phyloP scores from a whole-genome alignment of 139 green algal species.

The Chlamydomonas applanata region DNA sequence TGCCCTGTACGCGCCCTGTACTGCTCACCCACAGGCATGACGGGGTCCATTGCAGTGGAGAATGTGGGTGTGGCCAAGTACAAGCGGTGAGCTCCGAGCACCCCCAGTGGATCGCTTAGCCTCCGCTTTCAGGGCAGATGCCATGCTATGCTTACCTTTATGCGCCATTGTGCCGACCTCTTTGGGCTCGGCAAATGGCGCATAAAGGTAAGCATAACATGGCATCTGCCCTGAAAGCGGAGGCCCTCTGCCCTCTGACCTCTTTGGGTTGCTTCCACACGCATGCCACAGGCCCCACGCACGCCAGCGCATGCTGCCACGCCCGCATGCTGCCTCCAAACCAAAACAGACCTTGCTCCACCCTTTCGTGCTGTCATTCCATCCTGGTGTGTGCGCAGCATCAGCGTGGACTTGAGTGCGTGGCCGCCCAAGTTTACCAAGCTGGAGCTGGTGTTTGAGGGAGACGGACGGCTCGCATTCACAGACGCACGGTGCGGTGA shows the following conservation, averaged over 20 bases:
- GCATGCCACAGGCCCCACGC: too few species aligned
- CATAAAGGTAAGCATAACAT: not conserved
- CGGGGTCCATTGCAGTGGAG: constrained; percentile 58
- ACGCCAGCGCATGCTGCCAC: too few species aligned
- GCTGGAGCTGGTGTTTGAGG: constrained; percentile 65
- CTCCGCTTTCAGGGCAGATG: not conserved
- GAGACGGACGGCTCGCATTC: constrained; percentile 64
- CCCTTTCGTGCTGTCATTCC: not conserved
- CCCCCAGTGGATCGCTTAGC: too few species aligned
- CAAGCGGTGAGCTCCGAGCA: constrained; percentile 30
- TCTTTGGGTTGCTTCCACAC: too few species aligned
- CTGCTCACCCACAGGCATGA: constrained; percentile 68
- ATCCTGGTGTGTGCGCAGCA: not conserved
- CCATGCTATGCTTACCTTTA: not conserved
- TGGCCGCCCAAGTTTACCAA: constrained; percentile 68
- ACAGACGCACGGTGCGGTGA: constrained; percentile 54
- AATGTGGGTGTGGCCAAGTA: constrained; percentile 54
- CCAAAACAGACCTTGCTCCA: not conserved
- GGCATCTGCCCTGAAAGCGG: not conserved
- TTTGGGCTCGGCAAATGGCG: too few species aligned
- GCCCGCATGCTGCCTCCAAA: not conserved
- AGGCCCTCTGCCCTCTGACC: too few species aligned
- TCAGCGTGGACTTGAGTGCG: constrained; percentile 19
- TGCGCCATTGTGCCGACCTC: too few species aligned
- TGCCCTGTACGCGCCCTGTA: not conserved